Evolutionary conservation across 1,284 basidiomycete species (phyloP), one percentile per base, ranked within the genome.

Genomic region (Ustilago crameri): DNA sequence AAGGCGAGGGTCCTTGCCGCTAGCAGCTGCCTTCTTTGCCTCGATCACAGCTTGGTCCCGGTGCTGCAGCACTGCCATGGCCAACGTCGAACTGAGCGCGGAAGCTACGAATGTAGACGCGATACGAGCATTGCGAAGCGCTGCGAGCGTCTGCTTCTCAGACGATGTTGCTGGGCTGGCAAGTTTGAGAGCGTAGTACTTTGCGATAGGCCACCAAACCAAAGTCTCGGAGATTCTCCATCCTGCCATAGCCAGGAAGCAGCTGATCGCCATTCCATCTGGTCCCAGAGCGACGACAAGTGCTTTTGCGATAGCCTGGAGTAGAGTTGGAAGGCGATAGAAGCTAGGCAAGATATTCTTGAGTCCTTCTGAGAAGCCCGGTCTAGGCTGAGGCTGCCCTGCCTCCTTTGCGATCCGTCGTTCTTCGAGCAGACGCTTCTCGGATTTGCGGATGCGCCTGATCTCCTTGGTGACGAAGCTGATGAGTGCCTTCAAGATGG

Each of bases 401-500:
- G 55, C 38, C 26, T 64, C 67, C 12, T 51, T 50, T 8, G 66
- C 66, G 3, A 65, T 18, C 23, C 23, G 26, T 15, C 58, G 61
- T 41, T 76, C 72, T 38, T 76, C 66, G 26, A 57, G 42, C 18
- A 57, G 54, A 3, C 75, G 54, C 37, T 58, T 65, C 22, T 70
- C 67, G 35, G 52, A 54, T 4, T 40, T 44, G 9, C 55, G 58
- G 35, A 78, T 65, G 30, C 64, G 61, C 37, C 64, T 67, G 43
- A 68, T 42, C 47, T 74, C 70, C 49, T 47, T 15, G 27, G 57
- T 57, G 52, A 73, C 46, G 58, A 66, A 80, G 14, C 59, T 55
- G 41, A 80, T 54, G 43, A 80, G 52, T 9, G 63, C 65, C 42
- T 79, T 80, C 60, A 80, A 67, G 41, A 80, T 65, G 48, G 76